Evolutionary conservation across 208 protist species (phyloP).

Genomic region (Trypanosoma cruzi): DNA sequence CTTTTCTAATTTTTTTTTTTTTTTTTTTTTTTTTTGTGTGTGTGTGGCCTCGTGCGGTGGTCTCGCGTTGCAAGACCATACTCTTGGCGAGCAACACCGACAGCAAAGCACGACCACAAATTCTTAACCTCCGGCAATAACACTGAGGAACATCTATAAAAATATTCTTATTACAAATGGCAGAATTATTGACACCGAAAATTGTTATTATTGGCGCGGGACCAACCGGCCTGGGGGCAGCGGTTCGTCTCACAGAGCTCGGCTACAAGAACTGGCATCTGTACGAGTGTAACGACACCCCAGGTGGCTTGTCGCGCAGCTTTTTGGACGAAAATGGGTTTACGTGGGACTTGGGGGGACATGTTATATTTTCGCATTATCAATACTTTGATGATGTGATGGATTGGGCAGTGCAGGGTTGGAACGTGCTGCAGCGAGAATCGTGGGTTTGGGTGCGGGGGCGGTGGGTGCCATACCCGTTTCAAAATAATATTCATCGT

Average conservation of each 20-base stretch:
- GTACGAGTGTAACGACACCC: conserved; percentile 39
- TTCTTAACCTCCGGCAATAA: neutral
- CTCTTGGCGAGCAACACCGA: too few species aligned
- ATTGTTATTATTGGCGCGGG: conserved; percentile 73
- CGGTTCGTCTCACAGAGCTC: conserved; percentile 57
- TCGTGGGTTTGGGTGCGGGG: conserved; percentile 54
- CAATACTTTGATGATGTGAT: conserved; percentile 84
- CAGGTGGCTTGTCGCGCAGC: conserved; percentile 66
- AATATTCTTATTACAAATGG: conserved; percentile 1
- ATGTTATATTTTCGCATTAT: conserved; percentile 89
- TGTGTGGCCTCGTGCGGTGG: neutral
- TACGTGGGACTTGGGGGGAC: conserved; percentile 77
- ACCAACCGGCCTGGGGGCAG: conserved; percentile 67
- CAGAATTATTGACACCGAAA: conserved; percentile 3
- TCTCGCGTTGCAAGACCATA: neutral
- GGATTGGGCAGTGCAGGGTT: conserved; percentile 45
- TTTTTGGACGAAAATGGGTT: conserved; percentile 59
- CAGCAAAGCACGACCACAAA: too few species aligned
- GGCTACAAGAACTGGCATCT: conserved; percentile 52
- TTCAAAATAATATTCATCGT: conserved; percentile 82
- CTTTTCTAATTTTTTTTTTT: neutral
- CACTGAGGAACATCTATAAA: conserved; percentile 1
- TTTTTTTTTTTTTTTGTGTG: neutral
- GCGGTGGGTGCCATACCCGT: conserved; percentile 72
- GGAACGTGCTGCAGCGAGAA: conserved; percentile 61